phyloP scores from a whole-genome alignment of 495 filamentous ascomycete species.

The Haplographium delicatum region DNA sequence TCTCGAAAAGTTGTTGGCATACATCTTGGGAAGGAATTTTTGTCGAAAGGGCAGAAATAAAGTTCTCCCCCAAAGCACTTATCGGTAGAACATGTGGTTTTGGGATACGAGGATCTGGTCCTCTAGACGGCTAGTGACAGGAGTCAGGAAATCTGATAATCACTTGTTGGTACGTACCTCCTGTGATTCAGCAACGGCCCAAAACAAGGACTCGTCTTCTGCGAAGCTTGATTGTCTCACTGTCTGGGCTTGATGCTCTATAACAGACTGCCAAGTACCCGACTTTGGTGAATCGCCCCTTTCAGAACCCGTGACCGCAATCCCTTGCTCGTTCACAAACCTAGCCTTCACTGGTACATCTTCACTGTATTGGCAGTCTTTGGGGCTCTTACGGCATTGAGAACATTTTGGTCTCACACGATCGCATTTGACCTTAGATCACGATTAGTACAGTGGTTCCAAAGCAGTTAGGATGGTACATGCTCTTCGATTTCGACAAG shows the following conservation, averaged over 20 bases:
- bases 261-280: conserved; percentile 3
- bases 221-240: not conserved
- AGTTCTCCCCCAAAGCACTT: not conserved
- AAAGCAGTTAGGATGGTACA: not conserved
- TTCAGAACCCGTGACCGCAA: not conserved
- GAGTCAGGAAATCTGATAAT: not conserved
- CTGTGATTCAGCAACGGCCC: not conserved
- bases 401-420: not conserved
- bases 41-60: not conserved
- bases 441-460: not conserved
- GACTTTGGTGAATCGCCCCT: not conserved
- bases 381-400: not conserved
- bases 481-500: conserved; percentile 4
- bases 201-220: not conserved
- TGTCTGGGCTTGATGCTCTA: not conserved
- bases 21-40: not conserved
- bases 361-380: not conserved
- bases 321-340: not conserved
- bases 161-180: not conserved
- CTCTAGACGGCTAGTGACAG: not conserved
- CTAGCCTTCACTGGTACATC: not conserved
- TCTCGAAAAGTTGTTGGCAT: not conserved
- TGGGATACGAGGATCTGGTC: not conserved
- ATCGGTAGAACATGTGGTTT: conserved; percentile 1
- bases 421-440: conserved; percentile 7